Base-by-base conservation (phyloP, 306 rosid genomes). In the Malus sieversii region DNA sequence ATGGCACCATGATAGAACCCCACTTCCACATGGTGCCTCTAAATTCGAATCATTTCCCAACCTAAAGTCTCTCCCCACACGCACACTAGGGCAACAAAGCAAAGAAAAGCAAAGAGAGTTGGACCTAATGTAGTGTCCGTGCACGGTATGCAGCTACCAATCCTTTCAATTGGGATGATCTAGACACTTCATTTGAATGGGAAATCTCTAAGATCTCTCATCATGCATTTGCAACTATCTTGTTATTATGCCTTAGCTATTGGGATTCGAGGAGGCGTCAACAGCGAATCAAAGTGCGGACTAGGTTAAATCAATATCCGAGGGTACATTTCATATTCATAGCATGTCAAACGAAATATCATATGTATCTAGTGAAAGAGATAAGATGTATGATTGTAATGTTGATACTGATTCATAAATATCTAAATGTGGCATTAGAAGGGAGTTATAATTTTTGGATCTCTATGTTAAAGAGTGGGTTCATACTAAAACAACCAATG, bases 1-100 rank as follows among this genome's bases (percentile, higher is more conserved):
- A 86, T 3, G 84, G 66, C 84, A 80, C 84, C 68, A 64, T 32
- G 68, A 30, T 15, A 11, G 66, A 87, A 46, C 81, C 85, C 97
- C 90, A 90, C 87, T 65, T 66, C 84, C 98, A 92, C 97, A 95
- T 90, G 93, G 85, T 87, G 83, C 20, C 55, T 16, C 55, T 5
- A 51, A 51, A 51, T 84, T 81, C 77, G 81, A 81, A 87, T 88
- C 82, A 91, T 81, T 85, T 80, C 85, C 62, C 79, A 81, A 59
- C 66, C 61, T 55, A 59, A 5, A 65, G 83, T 58, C 86, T 60
- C 85, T 84, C 71, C 62, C 86, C 90, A 88, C 91, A 85, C 91
- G 84, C 87, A 84, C 91, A 72, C 87, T 77, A 80, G 81, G 15
- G 15, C 9, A 4, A 66, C 25, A 35, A 73, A 73, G 48, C 62